Base-by-base conservation (phyloP, 2,329 filamentous ascomycete species). In the Exophiala spinifera region DNA sequence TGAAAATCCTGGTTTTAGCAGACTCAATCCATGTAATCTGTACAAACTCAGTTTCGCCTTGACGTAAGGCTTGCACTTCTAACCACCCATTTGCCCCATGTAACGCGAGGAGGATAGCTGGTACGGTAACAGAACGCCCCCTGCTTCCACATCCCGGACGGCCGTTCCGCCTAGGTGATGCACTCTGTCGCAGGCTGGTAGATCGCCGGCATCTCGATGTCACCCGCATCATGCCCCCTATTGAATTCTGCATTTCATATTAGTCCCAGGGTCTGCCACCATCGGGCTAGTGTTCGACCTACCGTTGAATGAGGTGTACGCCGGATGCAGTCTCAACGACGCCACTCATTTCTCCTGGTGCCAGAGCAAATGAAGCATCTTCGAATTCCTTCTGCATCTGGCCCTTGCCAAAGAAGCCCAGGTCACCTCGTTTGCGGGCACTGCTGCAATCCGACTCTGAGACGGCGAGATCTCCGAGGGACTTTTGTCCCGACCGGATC, bases 311-410 rank as follows among this genome's bases (percentile, higher is more conserved):
- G 74, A 99, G 78, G 76, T 99, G 94, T 67, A 97, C 78, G 1
- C 94, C 94, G 49, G 91, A 96, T 46, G 91, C 91, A 36, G 94
- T 96, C 73, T 96, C 88, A 11, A 97, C 87, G 34, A 96, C 79
- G 44, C 81, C 79, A 73, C 91, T 96, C 67, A 97, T 84, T 73
- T 96, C 83, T 31, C 91, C 91, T 1, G 87, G 86, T 72, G 91
- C 82, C 51, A 99, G 79, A n/a, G 82, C 86, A 74, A 99, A 99
- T 1, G 94, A 88, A 3, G 91, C 91, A 53, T 96, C 90, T 75
- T 99, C 94, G 68, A 99, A 99, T 74, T 96, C 92, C 77, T 91
- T 92, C 72, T 99, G 94, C 94, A 99, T 99, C 67, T 97, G 92
- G 23, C 91, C 90, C 66, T 82, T 85, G 52, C 90, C 91, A 72